Base-by-base conservation (phyloP, 495 filamentous ascomycete species). In the Penicillium manginii region DNA sequence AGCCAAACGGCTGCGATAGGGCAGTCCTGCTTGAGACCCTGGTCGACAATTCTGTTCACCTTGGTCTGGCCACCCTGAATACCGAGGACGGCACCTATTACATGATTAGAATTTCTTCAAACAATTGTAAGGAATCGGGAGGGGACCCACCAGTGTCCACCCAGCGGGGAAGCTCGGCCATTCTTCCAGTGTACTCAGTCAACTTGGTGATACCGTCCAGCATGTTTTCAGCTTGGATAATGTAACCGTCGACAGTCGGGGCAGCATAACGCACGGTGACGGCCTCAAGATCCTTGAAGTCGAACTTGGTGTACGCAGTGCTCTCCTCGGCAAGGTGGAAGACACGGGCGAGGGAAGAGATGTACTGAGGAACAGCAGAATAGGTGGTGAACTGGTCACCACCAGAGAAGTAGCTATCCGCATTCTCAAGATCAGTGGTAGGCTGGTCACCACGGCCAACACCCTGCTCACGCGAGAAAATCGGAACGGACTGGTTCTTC, bases 391-490 rank as follows among this genome's bases (percentile, higher is more conserved):
- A 61, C 10, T 55, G 53, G 37, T 69, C 58, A 33, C 63, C 66
- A 2, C 66, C 66, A n/a, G 66, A 58, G 35, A 69, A 69, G 47
- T 61, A 66, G 50, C 63, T 66, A 15, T 60, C 46, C n/a, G 56
- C 43, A n/a, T 39, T 60, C 32, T 69, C 60, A 2, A 69, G 55
- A 3, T 32, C 17, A 7, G 63, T 66, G 6, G 63, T 64, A 4
- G 65, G 68, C 58, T 71, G 55, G 17, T 71, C 68, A 5, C 68
- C 68, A 31, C 68, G 65, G 21, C 68, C 65, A 19, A 70, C 68
- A 23, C 68, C 68, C 40, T 65, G 62, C 37, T 70, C 67, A 7
- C 67, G 59, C 0, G 65, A 68, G 50, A 70, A 70, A 29, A 71
- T 66, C 1, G 68, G 65, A 14, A 68, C 61, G 0, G 68, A 59